Evolutionary conservation across 2,329 filamentous ascomycete species (phyloP).

Genomic region (Raffaelea arxii): DNA sequence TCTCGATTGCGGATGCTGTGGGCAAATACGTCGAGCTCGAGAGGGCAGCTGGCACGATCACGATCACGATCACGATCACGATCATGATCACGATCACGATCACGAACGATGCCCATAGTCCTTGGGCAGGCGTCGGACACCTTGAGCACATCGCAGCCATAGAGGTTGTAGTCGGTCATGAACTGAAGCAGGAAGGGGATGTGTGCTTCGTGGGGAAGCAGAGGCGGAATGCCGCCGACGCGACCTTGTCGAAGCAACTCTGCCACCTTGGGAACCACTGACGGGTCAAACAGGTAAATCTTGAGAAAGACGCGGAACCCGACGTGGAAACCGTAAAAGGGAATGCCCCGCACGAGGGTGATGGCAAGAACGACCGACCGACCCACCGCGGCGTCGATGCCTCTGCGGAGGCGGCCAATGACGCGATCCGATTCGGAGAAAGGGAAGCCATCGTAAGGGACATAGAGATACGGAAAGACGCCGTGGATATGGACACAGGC

Average conservation of each 20-base stretch:
- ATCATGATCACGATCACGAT: no score
- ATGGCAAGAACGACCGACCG: conserved; percentile 67
- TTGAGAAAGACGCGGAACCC: conserved; percentile 89
- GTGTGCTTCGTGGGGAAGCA: conserved; percentile 93
- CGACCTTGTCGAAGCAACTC: conserved; percentile 76
- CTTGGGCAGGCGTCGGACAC: conserved; percentile 64
- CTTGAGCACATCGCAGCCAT: conserved; percentile 82
- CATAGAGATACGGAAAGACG: conserved; percentile 89
- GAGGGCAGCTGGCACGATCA: conserved; percentile 53
- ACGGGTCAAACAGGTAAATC: conserved; percentile 84
- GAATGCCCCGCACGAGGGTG: conserved; percentile 82
- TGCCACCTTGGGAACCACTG: conserved; percentile 75
- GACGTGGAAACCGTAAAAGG: conserved; percentile 93
- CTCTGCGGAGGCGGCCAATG: conserved; percentile 54
- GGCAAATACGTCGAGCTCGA: conserved; percentile 84
- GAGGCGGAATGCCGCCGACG: conserved; percentile 62
- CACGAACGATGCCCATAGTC: no score
- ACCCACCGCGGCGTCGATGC: conserved; percentile 85
- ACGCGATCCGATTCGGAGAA: conserved; percentile 4
- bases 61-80: no score
- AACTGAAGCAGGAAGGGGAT: conserved; percentile 88
- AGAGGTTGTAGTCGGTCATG: conserved; percentile 97
- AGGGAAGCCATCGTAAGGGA: conserved; percentile 26
- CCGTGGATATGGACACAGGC: conserved; percentile 95
- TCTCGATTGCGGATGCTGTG: conserved; percentile 79